Evolutionary conservation across 164 flowering plant species (phyloP), one percentile per base, ranked within the genome.

Genomic region (Pachysandra terminalis): DNA sequence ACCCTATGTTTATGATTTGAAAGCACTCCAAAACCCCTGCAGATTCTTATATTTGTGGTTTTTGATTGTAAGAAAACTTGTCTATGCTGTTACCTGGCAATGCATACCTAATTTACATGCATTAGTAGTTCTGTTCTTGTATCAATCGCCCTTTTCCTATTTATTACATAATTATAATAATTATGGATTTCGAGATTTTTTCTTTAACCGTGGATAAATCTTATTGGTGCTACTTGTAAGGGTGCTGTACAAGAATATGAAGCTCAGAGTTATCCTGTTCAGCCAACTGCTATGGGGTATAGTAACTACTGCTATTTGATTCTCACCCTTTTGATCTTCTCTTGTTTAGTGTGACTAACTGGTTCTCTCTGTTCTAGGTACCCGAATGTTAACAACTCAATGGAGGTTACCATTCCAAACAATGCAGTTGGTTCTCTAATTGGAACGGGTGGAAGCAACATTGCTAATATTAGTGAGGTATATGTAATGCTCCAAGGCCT

Each of bases 281-380:
- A 79, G 21, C 64, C 89, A 57, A 62, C 75, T 75, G 79, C 80
- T 65, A 23, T 80, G 49, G 68, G 84, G 91, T 87, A 82, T 26
- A 69, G 51, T 64, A 56, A 55, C 65, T 57, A 40, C 56, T 45
- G 54, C 24, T 35, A 17, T 55, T 62, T 22, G 19, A 28, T 40
- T 25, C 27, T 27, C 40, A 26, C 61, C 41, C 1, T 26, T n/a
- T 48, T 56, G 37, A 26, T 22, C 61, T 16, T 73, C 19, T 32
- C 24, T 41, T 52, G 0, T 70, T 63, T 69, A 14, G 6, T 55
- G 37, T 66, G 37, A 53, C 61, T 54, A n/a, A 59, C 23, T 59
- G 28, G 13, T 56, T 69, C 26, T 45, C 54, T 19, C 7, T 67
- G 9, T 52, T 66, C 27, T 79, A 86, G 90, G 48, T 83, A 75